phyloP scores from a whole-genome alignment of 495 filamentous ascomycete genomes.

The Aspergillus biplanus region DNA sequence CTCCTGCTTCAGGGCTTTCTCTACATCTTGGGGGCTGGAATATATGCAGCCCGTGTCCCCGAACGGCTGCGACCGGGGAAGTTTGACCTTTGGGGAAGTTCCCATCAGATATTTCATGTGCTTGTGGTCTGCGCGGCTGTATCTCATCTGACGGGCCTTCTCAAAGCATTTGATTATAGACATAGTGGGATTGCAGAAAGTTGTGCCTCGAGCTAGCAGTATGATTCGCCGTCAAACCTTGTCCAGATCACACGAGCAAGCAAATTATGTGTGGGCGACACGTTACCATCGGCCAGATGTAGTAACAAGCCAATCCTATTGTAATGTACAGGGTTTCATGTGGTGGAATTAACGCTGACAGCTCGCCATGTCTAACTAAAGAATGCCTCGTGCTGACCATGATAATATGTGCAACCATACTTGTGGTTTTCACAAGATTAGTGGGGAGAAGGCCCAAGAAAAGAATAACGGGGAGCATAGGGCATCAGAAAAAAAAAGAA shows the following conservation, averaged over 20 bases:
- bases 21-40: conserved; percentile 82
- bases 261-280: conserved; percentile 18
- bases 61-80: conserved; percentile 53
- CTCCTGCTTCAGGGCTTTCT: conserved; percentile 76
- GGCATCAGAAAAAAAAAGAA: conserved; percentile 4
- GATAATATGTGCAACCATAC: conserved; percentile 17
- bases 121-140: conserved; percentile 63
- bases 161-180: conserved; percentile 61
- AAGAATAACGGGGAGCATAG: not conserved
- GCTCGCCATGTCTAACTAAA: conserved; percentile 26
- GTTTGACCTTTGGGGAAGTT: conserved; percentile 64
- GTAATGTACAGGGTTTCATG: conserved; percentile 18
- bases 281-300: conserved; percentile 21
- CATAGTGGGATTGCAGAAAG: conserved; percentile 48
- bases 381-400: conserved; percentile 24
- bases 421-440: conserved; percentile 15
- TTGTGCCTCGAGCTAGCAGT: conserved; percentile 28
- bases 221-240: conserved; percentile 18
- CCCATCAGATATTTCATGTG: conserved; percentile 69
- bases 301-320: conserved; percentile 20
- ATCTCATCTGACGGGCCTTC: conserved; percentile 59
- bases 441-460: conserved; percentile 9
- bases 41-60: conserved; percentile 72
- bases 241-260: conserved; percentile 29
- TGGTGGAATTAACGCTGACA: conserved; percentile 16